Base-by-base conservation (phyloP, 2,329 filamentous ascomycete genomes). In the Trichoderma citrinoviride region DNA sequence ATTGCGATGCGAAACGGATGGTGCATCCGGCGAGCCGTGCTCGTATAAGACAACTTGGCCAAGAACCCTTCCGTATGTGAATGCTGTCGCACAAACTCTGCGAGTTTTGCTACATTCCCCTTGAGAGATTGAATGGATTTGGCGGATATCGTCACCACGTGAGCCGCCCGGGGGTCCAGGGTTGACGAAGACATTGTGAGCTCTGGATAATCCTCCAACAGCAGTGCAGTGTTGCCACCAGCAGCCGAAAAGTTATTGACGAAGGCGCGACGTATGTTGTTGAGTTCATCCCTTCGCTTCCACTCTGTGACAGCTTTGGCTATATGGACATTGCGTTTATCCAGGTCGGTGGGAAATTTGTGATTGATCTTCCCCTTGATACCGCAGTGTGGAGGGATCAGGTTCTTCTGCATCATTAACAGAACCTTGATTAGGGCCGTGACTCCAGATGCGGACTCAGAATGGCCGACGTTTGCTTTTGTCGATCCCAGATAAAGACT, bases 201-300 rank as follows among this genome's bases (percentile, higher is more conserved):
- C 5, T 25, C 44, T 25, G 84, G 82, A 1, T 81, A 80, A 5
- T 84, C 80, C 70, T 90, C 86, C 1, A 91, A 69, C 17, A 91
- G 73, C 41, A 91, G 71, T 17, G 87, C 86, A 1, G 88, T 90
- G 75, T 92, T 92, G 12, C 89, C 89, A 69, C 89, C 89, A 47
- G 88, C 88, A 7, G 89, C 89, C 67, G 84, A 85, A 71, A 90
- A 90, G 76, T 90, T 90, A 76, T 91, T 91, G 67, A 90, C 76
- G 41, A 60, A 60, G 7, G 56, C 27, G 12, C 56, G 56, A 14
- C 56, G 56, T 2, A 60, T 49, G 23, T 60, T 60, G n/a, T 60
- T 69, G 70, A 70, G 79, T 82, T 0, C 79, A 76, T 0, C 40
- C 12, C 23, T 29, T 1, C 49, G 23, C 10, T 27, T 44, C 58